Percentiles rank a stretch among this genome's conserved stretches.
Evolutionary conservation across 1,284 basidiomycete species (phyloP).

Genomic region (Lentinula novae-zelandiae): DNA sequence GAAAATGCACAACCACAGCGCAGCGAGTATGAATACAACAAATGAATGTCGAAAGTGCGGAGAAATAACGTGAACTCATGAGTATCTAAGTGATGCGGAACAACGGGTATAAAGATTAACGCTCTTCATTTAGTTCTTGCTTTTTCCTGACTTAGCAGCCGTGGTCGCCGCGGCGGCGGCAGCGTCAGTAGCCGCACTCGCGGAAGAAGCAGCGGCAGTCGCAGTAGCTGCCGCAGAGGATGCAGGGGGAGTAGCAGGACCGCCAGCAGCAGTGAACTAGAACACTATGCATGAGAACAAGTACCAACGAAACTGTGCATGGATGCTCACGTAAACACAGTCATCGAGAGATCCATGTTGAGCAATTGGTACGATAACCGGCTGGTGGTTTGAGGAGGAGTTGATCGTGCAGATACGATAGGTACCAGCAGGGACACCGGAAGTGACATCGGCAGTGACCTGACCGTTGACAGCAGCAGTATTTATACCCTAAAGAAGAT

Average conservation of each 20-base stretch:
- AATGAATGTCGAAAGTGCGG: neutral
- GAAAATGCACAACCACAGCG: neutral
- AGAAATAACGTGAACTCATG: neutral
- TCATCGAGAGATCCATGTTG: constrained; percentile 53
- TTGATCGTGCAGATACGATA: constrained; percentile 50
- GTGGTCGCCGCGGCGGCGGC: neutral
- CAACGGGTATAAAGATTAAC: neutral
- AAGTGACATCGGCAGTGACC: constrained; percentile 39
- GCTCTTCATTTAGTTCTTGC: neutral
- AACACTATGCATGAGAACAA: neutral
- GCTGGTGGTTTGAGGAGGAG: constrained; percentile 54
- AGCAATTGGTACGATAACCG: constrained; percentile 45
- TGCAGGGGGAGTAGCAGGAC: neutral
- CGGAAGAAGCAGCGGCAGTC: neutral
- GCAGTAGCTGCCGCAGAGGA: neutral
- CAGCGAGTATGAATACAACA: constrained; percentile 1
- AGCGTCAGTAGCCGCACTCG: neutral
- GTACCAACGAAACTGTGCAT: neutral
- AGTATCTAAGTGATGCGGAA: neutral
- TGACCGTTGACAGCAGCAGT: constrained; percentile 34
- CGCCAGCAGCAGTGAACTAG: constrained; percentile 7
- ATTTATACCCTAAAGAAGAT: constrained; percentile 32
- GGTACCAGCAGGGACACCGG: constrained; percentile 44
- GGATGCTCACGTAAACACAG: constrained; percentile 40
- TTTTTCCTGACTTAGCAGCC: neutral